Conservation (phyloP, 768 basidiomycete species). For the Naganishia vaughanmartiniae region DNA sequence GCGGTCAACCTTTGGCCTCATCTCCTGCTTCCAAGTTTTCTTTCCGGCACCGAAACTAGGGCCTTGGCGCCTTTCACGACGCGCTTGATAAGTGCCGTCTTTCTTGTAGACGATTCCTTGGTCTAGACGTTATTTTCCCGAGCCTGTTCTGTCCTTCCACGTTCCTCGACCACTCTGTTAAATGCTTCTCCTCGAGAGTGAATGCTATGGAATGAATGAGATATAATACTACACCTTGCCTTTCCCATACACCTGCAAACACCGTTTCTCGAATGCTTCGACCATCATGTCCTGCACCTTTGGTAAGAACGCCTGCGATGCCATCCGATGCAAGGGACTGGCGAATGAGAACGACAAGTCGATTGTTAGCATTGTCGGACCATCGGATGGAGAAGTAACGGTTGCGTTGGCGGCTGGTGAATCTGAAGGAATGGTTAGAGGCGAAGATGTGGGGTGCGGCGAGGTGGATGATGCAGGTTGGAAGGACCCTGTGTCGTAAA, state of each 20-base stretch:
- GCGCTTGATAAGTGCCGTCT: neutral
- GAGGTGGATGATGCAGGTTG: constrained; percentile 59
- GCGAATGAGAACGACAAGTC: constrained; percentile 83
- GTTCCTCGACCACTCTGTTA: too few species aligned
- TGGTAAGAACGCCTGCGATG: constrained; percentile 81
- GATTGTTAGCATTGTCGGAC: constrained; percentile 76
- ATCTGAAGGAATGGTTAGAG: constrained; percentile 27
- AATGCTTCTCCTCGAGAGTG: neutral
- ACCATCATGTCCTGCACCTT: constrained; percentile 86
- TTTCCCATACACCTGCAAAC: constrained; percentile 67
- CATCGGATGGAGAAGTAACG: constrained; percentile 31
- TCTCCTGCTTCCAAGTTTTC: constrained; percentile 12
- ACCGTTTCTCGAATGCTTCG: constrained; percentile 84
- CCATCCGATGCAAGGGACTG: constrained; percentile 75
- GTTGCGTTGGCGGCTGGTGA: constrained; percentile 11
- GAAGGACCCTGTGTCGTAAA: constrained; percentile 53
- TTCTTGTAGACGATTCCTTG: neutral
- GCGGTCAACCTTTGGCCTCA: neutral
- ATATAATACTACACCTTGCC: constrained; percentile 28
- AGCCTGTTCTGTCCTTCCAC: neutral
- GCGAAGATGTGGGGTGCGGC: constrained; percentile 50
- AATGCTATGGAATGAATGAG: constrained; percentile 4
- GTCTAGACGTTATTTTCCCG: neutral
- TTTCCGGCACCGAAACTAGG: constrained; percentile 12
- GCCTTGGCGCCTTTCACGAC: too few species aligned